Percentiles rank a stretch among this genome's conserved stretches.
Evolutionary conservation across 352 stramenopile species (phyloP).

Genomic region (Pythium utonaiense): DNA sequence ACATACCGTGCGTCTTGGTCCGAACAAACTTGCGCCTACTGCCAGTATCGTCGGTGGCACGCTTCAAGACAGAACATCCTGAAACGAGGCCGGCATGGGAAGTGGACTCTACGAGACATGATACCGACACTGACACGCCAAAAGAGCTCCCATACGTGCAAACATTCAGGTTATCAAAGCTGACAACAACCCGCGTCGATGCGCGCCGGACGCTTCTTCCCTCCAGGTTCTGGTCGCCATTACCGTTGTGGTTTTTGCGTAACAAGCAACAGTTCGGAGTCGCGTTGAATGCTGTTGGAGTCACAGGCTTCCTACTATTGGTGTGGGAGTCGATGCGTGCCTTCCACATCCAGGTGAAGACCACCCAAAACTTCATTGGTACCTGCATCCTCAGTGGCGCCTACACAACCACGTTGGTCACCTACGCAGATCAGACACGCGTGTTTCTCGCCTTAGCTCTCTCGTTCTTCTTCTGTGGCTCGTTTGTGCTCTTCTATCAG

Average conservation of each 20-base stretch:
- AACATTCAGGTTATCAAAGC: neutral
- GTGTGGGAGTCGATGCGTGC: neutral
- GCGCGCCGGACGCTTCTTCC: neutral
- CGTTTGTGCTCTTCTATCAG: neutral
- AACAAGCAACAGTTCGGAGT: neutral
- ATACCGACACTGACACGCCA: too few species aligned
- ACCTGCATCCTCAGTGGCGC: neutral
- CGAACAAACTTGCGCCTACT: neutral
- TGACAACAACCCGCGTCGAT: neutral
- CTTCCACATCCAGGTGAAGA: neutral
- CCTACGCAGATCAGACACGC: neutral
- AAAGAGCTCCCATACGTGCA: neutral
- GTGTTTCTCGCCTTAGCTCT: neutral
- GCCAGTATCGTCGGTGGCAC: neutral
- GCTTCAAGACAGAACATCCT: neutral
- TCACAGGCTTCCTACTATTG: neutral
- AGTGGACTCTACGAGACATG: neutral
- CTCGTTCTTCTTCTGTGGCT: neutral
- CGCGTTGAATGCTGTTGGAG: neutral
- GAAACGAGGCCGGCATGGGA: too few species aligned
- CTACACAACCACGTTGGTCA: neutral
- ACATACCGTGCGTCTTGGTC: neutral
- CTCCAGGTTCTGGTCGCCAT: neutral
- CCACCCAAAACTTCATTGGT: neutral
- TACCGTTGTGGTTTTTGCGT: neutral